These are phyloP conservation scores for Combretum micranthum DNA, from an alignment of 345 rosid species.

Conservation along the genomic window DNA sequence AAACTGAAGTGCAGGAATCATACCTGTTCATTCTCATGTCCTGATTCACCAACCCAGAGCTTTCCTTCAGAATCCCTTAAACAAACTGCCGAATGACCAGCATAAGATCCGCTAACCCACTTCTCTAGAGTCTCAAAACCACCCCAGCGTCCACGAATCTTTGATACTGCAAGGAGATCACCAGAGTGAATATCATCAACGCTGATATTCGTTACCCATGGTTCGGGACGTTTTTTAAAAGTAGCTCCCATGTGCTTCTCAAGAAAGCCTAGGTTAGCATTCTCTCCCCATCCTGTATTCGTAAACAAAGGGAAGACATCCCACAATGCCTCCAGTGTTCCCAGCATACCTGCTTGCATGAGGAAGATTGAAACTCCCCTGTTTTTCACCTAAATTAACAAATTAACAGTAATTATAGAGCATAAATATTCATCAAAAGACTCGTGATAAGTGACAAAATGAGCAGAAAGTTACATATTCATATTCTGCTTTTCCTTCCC, in stretches of 20 bases:
- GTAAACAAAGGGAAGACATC: slow-evolving; percentile 94
- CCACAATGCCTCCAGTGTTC: slow-evolving; percentile 90
- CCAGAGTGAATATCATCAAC: slow-evolving; percentile 80
- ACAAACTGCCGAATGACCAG: slow-evolving; percentile 93
- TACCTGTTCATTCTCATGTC: slow-evolving; percentile 89
- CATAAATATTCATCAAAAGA: background rate
- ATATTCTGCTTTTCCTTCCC: slow-evolving; percentile 87
- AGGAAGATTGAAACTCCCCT: slow-evolving; percentile 92
- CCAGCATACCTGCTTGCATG: slow-evolving; percentile 96
- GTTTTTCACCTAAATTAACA: slow-evolving; percentile 56
- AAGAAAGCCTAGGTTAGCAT: slow-evolving; percentile 68
- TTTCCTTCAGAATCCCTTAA: slow-evolving; percentile 87
- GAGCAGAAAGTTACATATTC: slow-evolving; percentile 56
- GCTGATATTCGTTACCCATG: slow-evolving; percentile 29
- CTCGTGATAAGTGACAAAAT: slow-evolving; percentile 1
- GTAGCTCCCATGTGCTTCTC: slow-evolving; percentile 84
- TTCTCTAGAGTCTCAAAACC: slow-evolving; percentile 98
- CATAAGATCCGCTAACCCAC: slow-evolving; percentile 98
- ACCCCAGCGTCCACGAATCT: slow-evolving; percentile 35
- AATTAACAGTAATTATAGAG: background rate
- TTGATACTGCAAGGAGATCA: slow-evolving; percentile 84
- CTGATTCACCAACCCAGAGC: slow-evolving; percentile 96
- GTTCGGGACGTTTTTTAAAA: slow-evolving; percentile 57
- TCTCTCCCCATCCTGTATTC: slow-evolving; percentile 98
- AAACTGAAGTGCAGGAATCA: background rate